Conservation (phyloP, 2,329 filamentous ascomycete genomes). For the Akanthomyces muscarius region DNA sequence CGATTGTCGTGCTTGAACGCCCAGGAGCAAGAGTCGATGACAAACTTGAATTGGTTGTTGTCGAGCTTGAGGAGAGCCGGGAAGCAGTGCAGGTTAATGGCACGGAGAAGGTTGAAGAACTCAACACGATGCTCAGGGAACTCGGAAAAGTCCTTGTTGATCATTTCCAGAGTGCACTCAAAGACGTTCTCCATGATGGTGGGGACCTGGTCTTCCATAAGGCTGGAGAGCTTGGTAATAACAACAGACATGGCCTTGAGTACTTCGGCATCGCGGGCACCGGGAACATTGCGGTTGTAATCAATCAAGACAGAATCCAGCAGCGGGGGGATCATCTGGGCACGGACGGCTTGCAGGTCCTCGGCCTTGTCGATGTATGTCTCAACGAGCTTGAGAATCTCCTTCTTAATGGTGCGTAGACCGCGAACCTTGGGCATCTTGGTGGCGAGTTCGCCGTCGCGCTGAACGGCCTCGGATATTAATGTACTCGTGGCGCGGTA, state of each 20-base stretch:
- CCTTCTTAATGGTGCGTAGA: constrained; percentile 96
- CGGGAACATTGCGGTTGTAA: constrained; percentile 95
- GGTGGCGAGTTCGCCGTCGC: constrained; percentile 86
- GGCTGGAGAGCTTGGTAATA: constrained; percentile 90
- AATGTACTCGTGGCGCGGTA: constrained; percentile 94
- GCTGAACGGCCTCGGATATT: constrained; percentile 86
- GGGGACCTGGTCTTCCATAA: constrained; percentile 98
- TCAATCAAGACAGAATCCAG: constrained; percentile 91
- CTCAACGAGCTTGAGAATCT: constrained; percentile 96
- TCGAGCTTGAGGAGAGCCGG: constrained; percentile 89
- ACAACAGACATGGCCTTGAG: constrained; percentile 97
- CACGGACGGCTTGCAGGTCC: constrained; percentile 87
- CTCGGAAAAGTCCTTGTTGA: constrained; percentile 99
- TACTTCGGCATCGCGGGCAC: constrained; percentile 93
- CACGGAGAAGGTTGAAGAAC: constrained; percentile 94
- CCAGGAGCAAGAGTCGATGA: constrained; percentile 99
- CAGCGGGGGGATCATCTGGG: constrained; percentile 92
- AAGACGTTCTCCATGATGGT: constrained; percentile 98
- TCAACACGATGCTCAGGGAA: constrained; percentile 99
- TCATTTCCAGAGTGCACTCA: constrained; percentile 98
- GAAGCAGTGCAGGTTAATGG: constrained; percentile 98
- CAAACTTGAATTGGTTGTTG: constrained; percentile 96
- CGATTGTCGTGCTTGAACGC: constrained; percentile 99
- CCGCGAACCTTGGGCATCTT: constrained; percentile 97
- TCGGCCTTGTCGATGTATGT: constrained; percentile 98